phyloP scores from a whole-genome alignment of 2,329 filamentous ascomycete genomes.

The Epichloe bromicola region DNA sequence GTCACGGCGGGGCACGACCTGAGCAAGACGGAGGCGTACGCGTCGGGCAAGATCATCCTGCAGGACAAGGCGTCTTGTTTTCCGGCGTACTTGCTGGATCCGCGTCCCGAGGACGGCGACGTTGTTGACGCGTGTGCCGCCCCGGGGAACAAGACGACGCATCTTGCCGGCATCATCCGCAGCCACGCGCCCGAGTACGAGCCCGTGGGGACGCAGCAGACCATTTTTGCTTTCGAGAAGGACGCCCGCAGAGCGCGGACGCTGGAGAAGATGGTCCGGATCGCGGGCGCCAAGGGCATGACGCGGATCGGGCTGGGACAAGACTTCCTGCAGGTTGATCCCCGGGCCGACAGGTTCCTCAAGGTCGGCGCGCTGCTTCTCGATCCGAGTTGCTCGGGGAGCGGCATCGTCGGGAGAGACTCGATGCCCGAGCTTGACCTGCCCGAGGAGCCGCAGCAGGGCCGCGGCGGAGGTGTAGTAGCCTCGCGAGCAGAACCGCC shows the following conservation, averaged over 20 bases:
- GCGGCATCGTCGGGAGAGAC: slow-evolving; percentile 83
- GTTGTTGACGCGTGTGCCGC: slow-evolving; percentile 89
- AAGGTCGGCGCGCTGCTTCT: slow-evolving; percentile 73
- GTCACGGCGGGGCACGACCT: slow-evolving; percentile 61
- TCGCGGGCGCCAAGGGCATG: slow-evolving; percentile 55
- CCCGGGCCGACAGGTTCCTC: slow-evolving; percentile 44
- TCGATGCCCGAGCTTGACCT: slow-evolving; percentile 59
- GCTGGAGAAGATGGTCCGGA: slow-evolving; percentile 70
- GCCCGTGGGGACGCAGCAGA: slow-evolving; percentile 14
- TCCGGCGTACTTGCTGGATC: slow-evolving; percentile 75
- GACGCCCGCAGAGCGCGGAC: slow-evolving; percentile 59
- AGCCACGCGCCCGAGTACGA: slow-evolving; percentile 26
- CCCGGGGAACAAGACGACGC: slow-evolving; percentile 95
- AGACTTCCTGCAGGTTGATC: slow-evolving; percentile 72
- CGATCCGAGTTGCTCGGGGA: slow-evolving; percentile 91
- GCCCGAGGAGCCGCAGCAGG: slow-evolving; percentile 21
- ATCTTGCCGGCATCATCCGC: slow-evolving; percentile 64
- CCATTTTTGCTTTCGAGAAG: slow-evolving; percentile 69
- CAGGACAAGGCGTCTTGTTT: slow-evolving; percentile 98
- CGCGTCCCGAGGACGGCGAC: slow-evolving; percentile 53
- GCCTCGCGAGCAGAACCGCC: neutral
- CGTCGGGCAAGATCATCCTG: slow-evolving; percentile 65
- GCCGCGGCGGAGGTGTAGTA: neutral
- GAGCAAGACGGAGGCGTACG: slow-evolving; percentile 61
- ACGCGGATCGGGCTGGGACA: slow-evolving; percentile 59